A percentile compares a stretch with the other conserved stretches of the same genome.
These are phyloP conservation scores for Calamus simplicifolius DNA, from an alignment of 176 grass and related monocot genomes.

Conservation along the genomic window DNA sequence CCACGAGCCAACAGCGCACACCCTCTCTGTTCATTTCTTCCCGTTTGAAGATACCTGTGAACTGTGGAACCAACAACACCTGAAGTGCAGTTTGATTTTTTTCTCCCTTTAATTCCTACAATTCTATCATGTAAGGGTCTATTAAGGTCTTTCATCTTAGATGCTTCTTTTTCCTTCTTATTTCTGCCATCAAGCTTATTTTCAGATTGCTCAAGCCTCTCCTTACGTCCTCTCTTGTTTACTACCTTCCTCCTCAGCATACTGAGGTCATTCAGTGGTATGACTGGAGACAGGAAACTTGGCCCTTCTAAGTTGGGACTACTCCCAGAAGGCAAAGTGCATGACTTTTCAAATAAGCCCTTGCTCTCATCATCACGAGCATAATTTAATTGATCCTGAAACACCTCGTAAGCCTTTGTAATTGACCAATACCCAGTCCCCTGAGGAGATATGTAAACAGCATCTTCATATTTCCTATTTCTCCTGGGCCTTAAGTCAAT, in stretches of 20 bases:
- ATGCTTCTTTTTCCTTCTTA: slow-evolving; percentile 24
- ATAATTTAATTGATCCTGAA: slow-evolving; percentile 50
- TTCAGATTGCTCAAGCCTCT: slow-evolving; percentile 30
- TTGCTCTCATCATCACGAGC: slow-evolving; percentile 24
- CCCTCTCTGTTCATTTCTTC: slow-evolving; percentile 30
- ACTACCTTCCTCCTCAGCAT: slow-evolving; percentile 81
- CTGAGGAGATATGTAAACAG: slow-evolving; percentile 74
- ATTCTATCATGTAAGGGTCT: not conserved
- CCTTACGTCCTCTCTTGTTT: slow-evolving; percentile 51
- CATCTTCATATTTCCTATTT: slow-evolving; percentile 71
- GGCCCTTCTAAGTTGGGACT: slow-evolving; percentile 15
- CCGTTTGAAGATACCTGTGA: slow-evolving; percentile 6
- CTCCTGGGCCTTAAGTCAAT: slow-evolving; percentile 68
- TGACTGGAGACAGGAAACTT: slow-evolving; percentile 14
- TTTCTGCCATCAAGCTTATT: slow-evolving; percentile 36
- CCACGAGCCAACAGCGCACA: slow-evolving; percentile 70
- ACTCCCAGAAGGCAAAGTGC: slow-evolving; percentile 19
- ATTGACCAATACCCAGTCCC: slow-evolving; percentile 90
- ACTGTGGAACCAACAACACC: not conserved
- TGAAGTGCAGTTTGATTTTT: slow-evolving; percentile 14
- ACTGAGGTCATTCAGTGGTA: slow-evolving; percentile 60
- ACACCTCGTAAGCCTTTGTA: slow-evolving; percentile 87
- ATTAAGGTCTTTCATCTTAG: too few species aligned
- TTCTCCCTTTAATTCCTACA: slow-evolving; percentile 23
- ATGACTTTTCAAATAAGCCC: slow-evolving; percentile 11